Percentiles rank a stretch among this genome's conserved stretches.
These are phyloP conservation scores for Aurinia saxatilis DNA, from an alignment of 345 rosid genomes.

Conservation along the genomic window DNA sequence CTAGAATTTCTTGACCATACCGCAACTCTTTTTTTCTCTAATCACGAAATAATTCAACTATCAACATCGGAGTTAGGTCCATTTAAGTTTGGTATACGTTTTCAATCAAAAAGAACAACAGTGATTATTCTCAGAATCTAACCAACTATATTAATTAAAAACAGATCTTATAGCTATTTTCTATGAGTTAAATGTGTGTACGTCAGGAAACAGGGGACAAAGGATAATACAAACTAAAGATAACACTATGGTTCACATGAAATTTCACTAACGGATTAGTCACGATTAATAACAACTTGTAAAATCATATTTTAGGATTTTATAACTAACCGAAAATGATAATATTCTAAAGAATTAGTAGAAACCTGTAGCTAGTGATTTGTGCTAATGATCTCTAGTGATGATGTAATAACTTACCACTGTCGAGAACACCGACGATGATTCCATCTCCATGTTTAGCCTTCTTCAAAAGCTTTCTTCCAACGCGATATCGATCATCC, in stretches of 20 bases:
- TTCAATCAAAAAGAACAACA: conserved; percentile 3
- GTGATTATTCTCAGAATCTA: conserved; percentile 9
- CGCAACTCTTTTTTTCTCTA: conserved; percentile 12
- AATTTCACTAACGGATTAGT: too few relatives aligned
- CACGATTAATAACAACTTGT: too few relatives aligned
- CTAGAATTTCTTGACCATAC: conserved; percentile 17
- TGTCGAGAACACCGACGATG: conserved; percentile 72
- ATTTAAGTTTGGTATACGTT: conserved; percentile 21
- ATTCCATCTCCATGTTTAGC: conserved; percentile 61
- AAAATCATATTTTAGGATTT: too few relatives aligned
- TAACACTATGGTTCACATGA: conserved; percentile 12
- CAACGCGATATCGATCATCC: conserved; percentile 26
- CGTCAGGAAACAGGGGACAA: neutral
- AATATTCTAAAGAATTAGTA: neutral
- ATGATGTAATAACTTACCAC: conserved; percentile 37
- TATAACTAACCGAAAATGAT: conserved; percentile 3
- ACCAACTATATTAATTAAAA: neutral
- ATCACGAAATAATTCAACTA: conserved; percentile 20
- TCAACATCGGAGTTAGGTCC: conserved; percentile 30
- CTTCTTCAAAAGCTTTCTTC: conserved; percentile 30
- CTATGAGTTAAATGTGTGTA: conserved; percentile 4
- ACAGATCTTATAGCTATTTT: conserved; percentile 7
- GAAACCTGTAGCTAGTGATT: too few relatives aligned
- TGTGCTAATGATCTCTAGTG: too few relatives aligned
- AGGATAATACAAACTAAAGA: neutral